Percentiles rank a stretch among this genome's conserved stretches.
Evolutionary conservation across 176 grass and related monocot species (phyloP).

Genomic region (Tillandsia leiboldiana): DNA sequence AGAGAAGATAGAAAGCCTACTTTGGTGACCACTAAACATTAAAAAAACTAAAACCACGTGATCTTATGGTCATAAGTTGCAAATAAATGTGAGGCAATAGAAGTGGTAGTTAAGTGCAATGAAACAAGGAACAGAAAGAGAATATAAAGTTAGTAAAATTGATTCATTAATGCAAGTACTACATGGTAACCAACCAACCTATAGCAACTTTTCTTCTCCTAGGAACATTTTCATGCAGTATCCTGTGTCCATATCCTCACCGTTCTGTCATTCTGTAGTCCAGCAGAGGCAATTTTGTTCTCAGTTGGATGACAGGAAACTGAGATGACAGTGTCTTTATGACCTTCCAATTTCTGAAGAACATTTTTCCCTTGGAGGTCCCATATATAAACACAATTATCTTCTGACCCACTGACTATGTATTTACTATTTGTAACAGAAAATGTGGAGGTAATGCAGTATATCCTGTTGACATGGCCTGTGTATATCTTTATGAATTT

Average conservation of each 20-base stretch:
- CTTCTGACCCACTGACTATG: constrained; percentile 80
- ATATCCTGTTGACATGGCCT: constrained; percentile 56
- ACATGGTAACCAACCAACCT: background rate
- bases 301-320: constrained; percentile 65
- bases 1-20: too few species aligned
- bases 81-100: background rate
- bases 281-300: constrained; percentile 76
- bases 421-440: constrained; percentile 77
- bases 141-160: background rate
- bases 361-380: constrained; percentile 91
- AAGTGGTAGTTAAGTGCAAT: background rate
- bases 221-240: constrained; percentile 15
- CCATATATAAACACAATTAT: constrained; percentile 82
- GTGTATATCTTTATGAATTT: constrained; percentile 80
- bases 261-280: constrained; percentile 60
- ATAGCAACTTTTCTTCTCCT: background rate
- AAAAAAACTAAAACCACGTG: background rate
- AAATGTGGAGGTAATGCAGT: constrained; percentile 76
- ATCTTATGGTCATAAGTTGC: background rate
- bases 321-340: constrained; percentile 58
- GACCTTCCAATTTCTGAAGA: constrained; percentile 87
- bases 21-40: too few species aligned
- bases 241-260: constrained; percentile 80
- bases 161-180: background rate
- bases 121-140: background rate